Evolutionary conservation across 352 stramenopile genomes (phyloP).

Genomic region (Pythium volutum): DNA sequence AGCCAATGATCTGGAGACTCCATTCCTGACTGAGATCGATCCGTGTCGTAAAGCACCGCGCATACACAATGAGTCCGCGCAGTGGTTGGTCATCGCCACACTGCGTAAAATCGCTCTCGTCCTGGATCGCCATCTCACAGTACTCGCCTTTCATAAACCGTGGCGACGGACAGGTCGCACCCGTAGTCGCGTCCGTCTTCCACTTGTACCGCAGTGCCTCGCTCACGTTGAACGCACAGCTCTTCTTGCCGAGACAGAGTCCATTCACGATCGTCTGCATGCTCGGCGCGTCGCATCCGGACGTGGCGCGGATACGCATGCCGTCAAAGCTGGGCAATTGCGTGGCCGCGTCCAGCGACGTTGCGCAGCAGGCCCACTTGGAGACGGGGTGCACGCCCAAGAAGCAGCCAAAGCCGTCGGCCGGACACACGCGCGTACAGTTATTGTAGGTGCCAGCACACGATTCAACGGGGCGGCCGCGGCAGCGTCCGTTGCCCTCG

Average conservation of each 20-base stretch:
- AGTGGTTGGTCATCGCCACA: constrained; percentile 27
- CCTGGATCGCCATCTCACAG: constrained; percentile 46
- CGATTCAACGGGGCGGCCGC: constrained; percentile 27
- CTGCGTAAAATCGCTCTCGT: constrained; percentile 54
- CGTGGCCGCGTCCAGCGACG: constrained; percentile 28
- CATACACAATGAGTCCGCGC: constrained; percentile 66
- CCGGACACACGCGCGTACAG: constrained; percentile 40
- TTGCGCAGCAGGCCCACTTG: constrained; percentile 61
- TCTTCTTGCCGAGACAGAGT: constrained; percentile 64
- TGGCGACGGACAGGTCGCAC: constrained; percentile 31
- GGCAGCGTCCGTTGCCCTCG: constrained; percentile 50
- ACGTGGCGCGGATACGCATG: constrained; percentile 47
- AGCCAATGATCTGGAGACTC: constrained; percentile 76
- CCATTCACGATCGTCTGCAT: constrained; percentile 69
- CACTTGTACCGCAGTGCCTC: constrained; percentile 56
- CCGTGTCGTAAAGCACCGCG: constrained; percentile 72
- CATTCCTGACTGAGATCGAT: constrained; percentile 69
- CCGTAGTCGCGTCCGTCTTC: constrained; percentile 41
- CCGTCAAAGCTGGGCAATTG: constrained; percentile 42
- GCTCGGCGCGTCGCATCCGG: constrained; percentile 38
- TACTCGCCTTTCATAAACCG: constrained; percentile 30
- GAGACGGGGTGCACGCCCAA: constrained; percentile 63
- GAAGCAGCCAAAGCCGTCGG: constrained; percentile 55
- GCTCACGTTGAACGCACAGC: constrained; percentile 62
- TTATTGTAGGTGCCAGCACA: constrained; percentile 11